phyloP scores from a whole-genome alignment of 2,329 filamentous ascomycete species.

The Aureobasidium mangrovei region DNA sequence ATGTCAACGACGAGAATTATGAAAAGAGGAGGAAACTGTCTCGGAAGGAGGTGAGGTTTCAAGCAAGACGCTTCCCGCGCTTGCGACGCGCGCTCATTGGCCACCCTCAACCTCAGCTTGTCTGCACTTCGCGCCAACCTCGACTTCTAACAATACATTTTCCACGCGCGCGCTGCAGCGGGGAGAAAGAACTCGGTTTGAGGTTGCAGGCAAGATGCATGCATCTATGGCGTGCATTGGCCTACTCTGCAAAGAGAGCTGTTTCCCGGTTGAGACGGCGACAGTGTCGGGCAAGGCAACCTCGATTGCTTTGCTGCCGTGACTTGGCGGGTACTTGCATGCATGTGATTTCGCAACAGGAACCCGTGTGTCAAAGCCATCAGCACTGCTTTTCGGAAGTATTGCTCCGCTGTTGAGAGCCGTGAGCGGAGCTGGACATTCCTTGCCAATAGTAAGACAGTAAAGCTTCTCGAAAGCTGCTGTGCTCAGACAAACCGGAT shows the following conservation, averaged over 20 bases:
- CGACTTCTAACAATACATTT: not conserved
- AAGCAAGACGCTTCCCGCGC: constrained; percentile 1
- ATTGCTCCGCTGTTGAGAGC: not conserved
- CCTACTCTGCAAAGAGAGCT: not conserved
- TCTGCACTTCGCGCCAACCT: not conserved
- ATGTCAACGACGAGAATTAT: not conserved
- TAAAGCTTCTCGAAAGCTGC: not conserved
- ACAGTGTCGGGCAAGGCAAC: not conserved
- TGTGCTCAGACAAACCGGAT: not conserved
- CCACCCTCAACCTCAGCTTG: not conserved
- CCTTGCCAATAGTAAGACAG: not conserved
- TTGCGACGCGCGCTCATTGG: constrained; percentile 6
- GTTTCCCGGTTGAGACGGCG: not conserved
- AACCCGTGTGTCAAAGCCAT: no score
- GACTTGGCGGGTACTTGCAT: not conserved
- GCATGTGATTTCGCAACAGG: not conserved
- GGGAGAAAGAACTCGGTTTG: not conserved
- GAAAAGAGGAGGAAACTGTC: not conserved
- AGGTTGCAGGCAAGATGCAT: not conserved
- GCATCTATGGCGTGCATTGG: not conserved
- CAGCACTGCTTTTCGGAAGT: not conserved
- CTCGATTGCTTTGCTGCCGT: not conserved
- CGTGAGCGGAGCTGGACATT: not conserved
- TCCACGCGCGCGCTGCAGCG: not conserved
- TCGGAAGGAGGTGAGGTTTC: constrained; percentile 4